Base-by-base conservation (phyloP, 2,329 filamentous ascomycete genomes). In the Alternaria rosae region DNA sequence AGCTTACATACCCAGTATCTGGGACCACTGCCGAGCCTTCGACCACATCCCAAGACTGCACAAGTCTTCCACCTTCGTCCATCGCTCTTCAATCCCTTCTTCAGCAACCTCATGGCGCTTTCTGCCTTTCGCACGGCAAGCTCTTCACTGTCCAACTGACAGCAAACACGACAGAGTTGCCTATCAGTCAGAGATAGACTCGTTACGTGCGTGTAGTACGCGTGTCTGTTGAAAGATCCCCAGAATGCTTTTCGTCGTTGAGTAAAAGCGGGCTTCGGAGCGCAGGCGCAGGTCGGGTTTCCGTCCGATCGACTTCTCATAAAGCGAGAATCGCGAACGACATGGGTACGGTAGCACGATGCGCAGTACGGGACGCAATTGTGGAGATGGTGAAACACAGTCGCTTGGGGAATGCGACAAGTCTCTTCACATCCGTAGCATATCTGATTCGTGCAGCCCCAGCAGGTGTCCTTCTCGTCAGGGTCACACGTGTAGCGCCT, bases 1-100 rank as follows among this genome's bases (percentile, higher is more conserved):
- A 0, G 1, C 5, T 10, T 21, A 20, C 71, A 73, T 20, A 76
- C 62, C 73, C 73, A 75, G 67, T 70, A 76, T 42, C 68, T 67
- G 1, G 69, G 68, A 4, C 71, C 72, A 3, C 44, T 54, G 1
- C 59, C 66, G 4, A 75, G 44, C 0, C 6, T 25, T 26, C 38
- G 64, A 10, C n/a, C 26, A 54, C 71, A 73, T 15, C 43, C 56
- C 6, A 6, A 5, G 23, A 32, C 28, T 10, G 35, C 50, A 59
- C 71, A 75, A 6, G 4, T 67, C 10, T 23, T 51, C 59, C 57
- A 67, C 51, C 43, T 26, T 10, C 58, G 13, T 13, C 68, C 67
- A 9, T 57, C 10, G 6, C 38, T 32, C n/a, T 59, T 52, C 17
- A 44, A 11, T 11, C 62, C 69, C 42, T 35, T 35, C 60, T 50